Evolutionary conservation across 176 grass and related monocot species (phyloP).

Genomic region (Eleusine coracana): DNA sequence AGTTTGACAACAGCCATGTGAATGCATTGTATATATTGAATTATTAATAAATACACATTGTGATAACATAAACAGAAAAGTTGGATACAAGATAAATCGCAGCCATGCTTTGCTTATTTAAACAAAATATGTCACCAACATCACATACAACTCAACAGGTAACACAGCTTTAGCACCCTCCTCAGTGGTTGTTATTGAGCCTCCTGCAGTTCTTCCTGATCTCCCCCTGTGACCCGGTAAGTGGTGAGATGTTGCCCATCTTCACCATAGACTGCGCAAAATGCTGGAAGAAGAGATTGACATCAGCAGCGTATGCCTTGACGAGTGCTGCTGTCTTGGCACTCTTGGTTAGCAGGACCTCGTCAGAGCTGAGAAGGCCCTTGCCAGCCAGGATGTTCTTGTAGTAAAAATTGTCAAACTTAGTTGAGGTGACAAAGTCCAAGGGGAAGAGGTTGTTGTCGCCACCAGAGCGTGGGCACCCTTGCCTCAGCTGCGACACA

Average conservation of each 20-base stretch:
- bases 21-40: constrained; percentile 44
- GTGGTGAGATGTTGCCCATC: constrained; percentile 83
- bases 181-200: constrained; percentile 55
- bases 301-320: constrained; percentile 65
- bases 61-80: neutral
- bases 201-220: constrained; percentile 91
- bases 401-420: constrained; percentile 92
- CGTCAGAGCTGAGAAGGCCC: constrained; percentile 86
- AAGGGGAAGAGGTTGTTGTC: constrained; percentile 89
- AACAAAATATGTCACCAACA: constrained; percentile 42
- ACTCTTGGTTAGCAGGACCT: constrained; percentile 75
- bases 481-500: constrained; percentile 46
- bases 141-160: constrained; percentile 35
- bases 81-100: neutral
- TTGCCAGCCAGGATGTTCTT: constrained; percentile 70
- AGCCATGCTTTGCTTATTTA: constrained; percentile 3
- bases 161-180: neutral
- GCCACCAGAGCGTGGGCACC: constrained; percentile 71
- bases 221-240: constrained; percentile 64
- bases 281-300: constrained; percentile 77
- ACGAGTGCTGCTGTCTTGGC: constrained; percentile 60
- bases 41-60: neutral
- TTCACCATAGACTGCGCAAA: constrained; percentile 90
- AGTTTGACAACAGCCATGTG: constrained; percentile 25
- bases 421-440: constrained; percentile 59